Evolutionary conservation across 1,284 basidiomycete genomes (phyloP).

Genomic region (Malassezia brasiliensis): DNA sequence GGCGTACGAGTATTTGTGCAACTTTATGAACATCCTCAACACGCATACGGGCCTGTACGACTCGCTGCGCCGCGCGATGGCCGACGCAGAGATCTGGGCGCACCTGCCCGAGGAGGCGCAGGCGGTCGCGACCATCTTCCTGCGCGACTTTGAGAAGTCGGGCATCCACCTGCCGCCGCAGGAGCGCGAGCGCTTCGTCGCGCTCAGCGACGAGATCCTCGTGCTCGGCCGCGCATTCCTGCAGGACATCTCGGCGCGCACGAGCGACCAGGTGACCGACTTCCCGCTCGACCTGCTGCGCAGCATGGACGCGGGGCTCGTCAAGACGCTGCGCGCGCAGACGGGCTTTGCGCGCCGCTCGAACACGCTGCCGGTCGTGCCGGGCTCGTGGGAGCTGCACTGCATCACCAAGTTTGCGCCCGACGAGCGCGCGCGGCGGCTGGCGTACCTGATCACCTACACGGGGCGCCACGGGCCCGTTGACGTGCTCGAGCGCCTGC

Average conservation of each 20-base stretch:
- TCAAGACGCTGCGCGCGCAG: conserved; percentile 7
- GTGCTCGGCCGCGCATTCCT: conserved; percentile 77
- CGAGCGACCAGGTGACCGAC: conserved; percentile 17
- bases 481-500: conserved; percentile 32
- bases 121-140: conserved; percentile 77
- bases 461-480: conserved; percentile 30
- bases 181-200: conserved; percentile 71
- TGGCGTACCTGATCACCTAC: conserved; percentile 56
- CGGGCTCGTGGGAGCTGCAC: conserved; percentile 63
- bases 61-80: conserved; percentile 48
- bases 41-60: conserved; percentile 80
- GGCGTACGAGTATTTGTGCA: conserved; percentile 82
- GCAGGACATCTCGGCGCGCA: conserved; percentile 46
- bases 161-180: conserved; percentile 77
- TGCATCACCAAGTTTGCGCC: conserved; percentile 79
- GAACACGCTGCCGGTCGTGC: conserved; percentile 18
- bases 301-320: conserved; percentile 21
- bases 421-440: conserved; percentile 66
- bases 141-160: conserved; percentile 93
- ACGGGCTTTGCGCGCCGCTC: background rate
- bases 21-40: conserved; percentile 95
- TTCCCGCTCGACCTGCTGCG: conserved; percentile 26
- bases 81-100: conserved; percentile 35
- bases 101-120: conserved; percentile 45
- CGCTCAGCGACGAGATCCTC: conserved; percentile 83